Percentiles rank a stretch among this genome's conserved stretches.
Conservation (phyloP, 2,329 filamentous ascomycete genomes). For the Cladosporium austrohemisphaericum region DNA sequence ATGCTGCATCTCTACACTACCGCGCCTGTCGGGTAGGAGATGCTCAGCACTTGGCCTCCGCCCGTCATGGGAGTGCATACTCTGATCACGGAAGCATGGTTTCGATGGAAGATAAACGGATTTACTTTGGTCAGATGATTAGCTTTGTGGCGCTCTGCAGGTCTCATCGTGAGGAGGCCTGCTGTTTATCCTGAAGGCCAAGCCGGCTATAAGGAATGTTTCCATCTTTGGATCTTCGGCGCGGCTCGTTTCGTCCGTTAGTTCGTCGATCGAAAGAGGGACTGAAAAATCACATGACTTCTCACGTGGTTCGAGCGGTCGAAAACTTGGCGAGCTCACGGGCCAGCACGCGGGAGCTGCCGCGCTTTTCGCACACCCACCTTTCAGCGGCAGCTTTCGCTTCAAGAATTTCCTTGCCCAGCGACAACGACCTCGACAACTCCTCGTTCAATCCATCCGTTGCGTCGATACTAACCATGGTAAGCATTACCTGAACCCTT, state of each 20-base stretch:
- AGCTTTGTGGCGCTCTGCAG: slow-evolving; percentile 1
- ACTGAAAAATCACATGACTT: not conserved
- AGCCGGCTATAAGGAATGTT: not conserved
- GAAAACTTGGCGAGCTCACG: not conserved
- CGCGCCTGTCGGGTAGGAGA: slow-evolving; percentile 1
- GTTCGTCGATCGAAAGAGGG: too few relatives aligned
- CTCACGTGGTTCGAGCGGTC: not conserved
- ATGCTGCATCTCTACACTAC: slow-evolving; percentile 5
- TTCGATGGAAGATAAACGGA: not conserved
- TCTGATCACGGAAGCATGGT: too few relatives aligned
- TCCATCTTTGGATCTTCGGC: not conserved
- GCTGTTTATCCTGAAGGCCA: not conserved
- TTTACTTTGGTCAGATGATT: too few relatives aligned
- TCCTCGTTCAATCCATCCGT: slow-evolving; percentile 10
- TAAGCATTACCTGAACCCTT: slow-evolving; percentile 20
- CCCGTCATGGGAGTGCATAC: slow-evolving; percentile 12
- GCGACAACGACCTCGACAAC: slow-evolving; percentile 16
- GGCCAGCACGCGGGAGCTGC: not conserved
- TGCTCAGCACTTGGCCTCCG: slow-evolving; percentile 14
- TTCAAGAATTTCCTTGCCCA: slow-evolving; percentile 11
- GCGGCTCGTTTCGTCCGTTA: too few relatives aligned
- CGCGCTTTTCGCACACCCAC: slow-evolving; percentile 3
- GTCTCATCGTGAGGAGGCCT: not conserved
- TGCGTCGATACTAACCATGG: slow-evolving; percentile 19
- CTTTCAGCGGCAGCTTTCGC: not conserved